Percentiles rank a stretch among this genome's conserved stretches.
phyloP scores from a whole-genome alignment of 2,329 filamentous ascomycete genomes.

The Aspergillus fructus region DNA sequence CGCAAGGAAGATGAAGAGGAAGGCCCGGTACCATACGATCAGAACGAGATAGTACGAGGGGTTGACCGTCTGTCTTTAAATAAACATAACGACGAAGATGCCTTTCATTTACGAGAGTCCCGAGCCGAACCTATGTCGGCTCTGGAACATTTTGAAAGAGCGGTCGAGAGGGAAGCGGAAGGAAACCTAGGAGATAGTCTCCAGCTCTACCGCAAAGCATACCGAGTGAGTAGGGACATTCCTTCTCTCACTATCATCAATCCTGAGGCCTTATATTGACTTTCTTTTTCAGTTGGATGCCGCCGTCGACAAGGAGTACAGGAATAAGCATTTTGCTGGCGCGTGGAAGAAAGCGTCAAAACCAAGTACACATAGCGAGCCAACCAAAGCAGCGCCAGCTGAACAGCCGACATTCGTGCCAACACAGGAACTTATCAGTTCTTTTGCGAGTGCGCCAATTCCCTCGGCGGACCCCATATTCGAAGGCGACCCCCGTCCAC shows the following conservation, averaged over 20 bases:
- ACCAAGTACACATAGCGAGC: slow-evolving; percentile 49
- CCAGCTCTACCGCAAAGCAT: slow-evolving; percentile 83
- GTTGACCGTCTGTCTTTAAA: slow-evolving; percentile 36
- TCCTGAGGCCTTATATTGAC: slow-evolving; percentile 15
- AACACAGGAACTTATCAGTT: slow-evolving; percentile 68
- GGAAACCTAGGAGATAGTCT: slow-evolving; percentile 89
- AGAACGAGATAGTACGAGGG: slow-evolving; percentile 35
- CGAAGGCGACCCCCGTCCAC: slow-evolving; percentile 68
- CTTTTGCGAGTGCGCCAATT: slow-evolving; percentile 72
- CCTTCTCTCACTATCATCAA: not conserved
- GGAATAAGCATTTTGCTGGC: slow-evolving; percentile 84
- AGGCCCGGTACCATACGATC: slow-evolving; percentile 22
- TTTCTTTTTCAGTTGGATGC: slow-evolving; percentile 64
- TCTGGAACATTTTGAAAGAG: slow-evolving; percentile 87
- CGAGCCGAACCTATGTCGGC: slow-evolving; percentile 66
- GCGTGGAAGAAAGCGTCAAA: slow-evolving; percentile 51
- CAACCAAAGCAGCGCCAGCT: slow-evolving; percentile 53
- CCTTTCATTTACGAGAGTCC: slow-evolving; percentile 30
- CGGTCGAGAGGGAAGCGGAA: slow-evolving; percentile 81
- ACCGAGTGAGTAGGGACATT: slow-evolving; percentile 60
- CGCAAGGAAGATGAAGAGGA: slow-evolving; percentile 37
- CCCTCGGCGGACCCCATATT: slow-evolving; percentile 65
- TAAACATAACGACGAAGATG: slow-evolving; percentile 37
- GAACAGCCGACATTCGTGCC: slow-evolving; percentile 50
- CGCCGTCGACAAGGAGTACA: slow-evolving; percentile 80